Evolutionary conservation across 345 rosid species (phyloP), one percentile per base, ranked within the genome.

Genomic region (Jatropha curcas): DNA sequence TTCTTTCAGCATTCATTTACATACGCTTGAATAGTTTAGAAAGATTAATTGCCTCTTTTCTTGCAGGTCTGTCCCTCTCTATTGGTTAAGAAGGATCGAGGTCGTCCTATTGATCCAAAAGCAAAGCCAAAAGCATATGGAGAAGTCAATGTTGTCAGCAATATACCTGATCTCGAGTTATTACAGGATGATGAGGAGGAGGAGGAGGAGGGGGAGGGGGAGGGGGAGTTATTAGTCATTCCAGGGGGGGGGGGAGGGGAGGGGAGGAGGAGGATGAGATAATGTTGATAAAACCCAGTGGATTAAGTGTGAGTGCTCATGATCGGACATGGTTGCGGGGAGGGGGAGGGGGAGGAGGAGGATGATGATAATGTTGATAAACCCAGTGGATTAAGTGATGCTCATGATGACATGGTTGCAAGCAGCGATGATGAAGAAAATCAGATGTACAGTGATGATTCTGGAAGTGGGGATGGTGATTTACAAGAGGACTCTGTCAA

Each of bases 21-120:
- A 27, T 37, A 14, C 11, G 71, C 61, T 17, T 22, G n/a, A 41
- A 52, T 24, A 73, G 16, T 68, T 58, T 68, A 30, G 53, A 65
- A 30, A 56, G 20, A 53, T 19, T 72, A 27, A 39, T 56, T 60
- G 31, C 35, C 72, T 73, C 68, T 51, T 62, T 77, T 51, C 65
- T 71, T 72, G 68, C 72, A 95, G 99, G 74, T 95, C 70, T 92
- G 94, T 74, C 99, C 99, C 55, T 85, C 96, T 14, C 86, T 95
- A 79, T 86, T 95, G 62, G 86, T 89, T 75, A 95, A 92, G 82
- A 95, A 95, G 83, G 99, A 95, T 79, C 89, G 98, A 56, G 99
- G 99, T 46, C 94, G 98, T 55, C 92, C 92, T 22, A 74, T 60
- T 71, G 86, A 90, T 71, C 85, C 92, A 25, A 80, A 82, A 72